phyloP scores from a whole-genome alignment of 192 early-diverging fungal species.

The Spizellomyces sp. region DNA sequence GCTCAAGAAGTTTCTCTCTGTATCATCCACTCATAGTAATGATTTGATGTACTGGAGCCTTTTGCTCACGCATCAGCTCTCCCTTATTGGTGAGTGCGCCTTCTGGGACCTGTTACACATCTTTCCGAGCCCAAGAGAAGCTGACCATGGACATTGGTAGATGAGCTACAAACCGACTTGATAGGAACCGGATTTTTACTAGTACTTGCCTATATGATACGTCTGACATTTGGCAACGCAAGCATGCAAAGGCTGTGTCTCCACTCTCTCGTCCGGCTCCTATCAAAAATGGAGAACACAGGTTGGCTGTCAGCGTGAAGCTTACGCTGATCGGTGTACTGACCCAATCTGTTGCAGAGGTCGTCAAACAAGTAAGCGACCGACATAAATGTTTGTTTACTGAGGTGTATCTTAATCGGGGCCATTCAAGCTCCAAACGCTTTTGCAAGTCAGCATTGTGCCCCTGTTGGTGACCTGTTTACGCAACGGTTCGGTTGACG shows the following conservation, averaged over 20 bases:
- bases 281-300: conserved; percentile 56
- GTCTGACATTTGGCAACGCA: conserved; percentile 79
- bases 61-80: conserved; percentile 75
- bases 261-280: conserved; percentile 71
- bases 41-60: conserved; percentile 82
- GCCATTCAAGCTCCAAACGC: conserved; percentile 46
- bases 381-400: neutral
- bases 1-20: conserved; percentile 56
- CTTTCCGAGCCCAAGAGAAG: neutral
- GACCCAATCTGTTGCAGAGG: conserved; percentile 3
- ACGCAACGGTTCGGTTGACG: conserved; percentile 41
- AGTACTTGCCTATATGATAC: conserved; percentile 65
- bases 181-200: conserved; percentile 57
- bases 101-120: neutral
- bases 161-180: conserved; percentile 54
- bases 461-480: conserved; percentile 68
- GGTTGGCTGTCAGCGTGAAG: conserved; percentile 8
- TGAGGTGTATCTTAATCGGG: too few species aligned
- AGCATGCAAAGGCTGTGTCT: conserved; percentile 83
- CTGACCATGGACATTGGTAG: conserved; percentile 25
- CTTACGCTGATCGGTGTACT: neutral
- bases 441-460: conserved; percentile 68
- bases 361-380: conserved; percentile 15
- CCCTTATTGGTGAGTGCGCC: conserved; percentile 55
- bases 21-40: conserved; percentile 59